These are phyloP conservation scores for Salvia splendens DNA, from an alignment of 257 asterid genomes.

Conservation along the genomic window DNA sequence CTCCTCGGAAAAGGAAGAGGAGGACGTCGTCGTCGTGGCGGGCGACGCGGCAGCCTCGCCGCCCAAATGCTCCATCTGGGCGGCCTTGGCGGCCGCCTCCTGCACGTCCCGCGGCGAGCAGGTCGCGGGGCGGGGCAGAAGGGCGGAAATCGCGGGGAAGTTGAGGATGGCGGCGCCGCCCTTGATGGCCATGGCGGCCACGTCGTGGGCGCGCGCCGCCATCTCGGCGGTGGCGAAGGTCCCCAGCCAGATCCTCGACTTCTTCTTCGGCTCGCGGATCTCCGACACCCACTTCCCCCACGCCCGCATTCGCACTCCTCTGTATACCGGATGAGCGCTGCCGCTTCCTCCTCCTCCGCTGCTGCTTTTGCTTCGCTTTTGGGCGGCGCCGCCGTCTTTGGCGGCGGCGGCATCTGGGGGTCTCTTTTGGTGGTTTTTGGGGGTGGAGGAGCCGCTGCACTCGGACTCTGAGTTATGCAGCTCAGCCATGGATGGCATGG, in stretches of 20 bases:
- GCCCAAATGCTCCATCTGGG: slow-evolving; percentile 54
- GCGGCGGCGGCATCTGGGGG: background rate
- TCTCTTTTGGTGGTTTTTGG: slow-evolving; percentile 38
- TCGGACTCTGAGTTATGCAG: slow-evolving; percentile 36
- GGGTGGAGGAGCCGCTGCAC: slow-evolving; percentile 24
- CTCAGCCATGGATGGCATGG: slow-evolving; percentile 39
- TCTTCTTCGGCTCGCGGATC: slow-evolving; percentile 76
- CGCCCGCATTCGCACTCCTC: slow-evolving; percentile 77
- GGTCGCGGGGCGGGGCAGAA: slow-evolving; percentile 65
- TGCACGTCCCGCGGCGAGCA: slow-evolving; percentile 80
- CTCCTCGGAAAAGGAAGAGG: slow-evolving; percentile 27
- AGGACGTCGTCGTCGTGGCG: background rate
- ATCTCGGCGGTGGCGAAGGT: slow-evolving; percentile 72
- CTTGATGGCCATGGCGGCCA: slow-evolving; percentile 71
- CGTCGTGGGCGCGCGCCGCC: slow-evolving; percentile 94
- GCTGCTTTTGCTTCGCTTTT: background rate
- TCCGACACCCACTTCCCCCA: slow-evolving; percentile 95
- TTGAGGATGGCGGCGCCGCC: slow-evolving; percentile 66
- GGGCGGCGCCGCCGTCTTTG: background rate
- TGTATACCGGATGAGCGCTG: slow-evolving; percentile 46
- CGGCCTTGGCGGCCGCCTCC: slow-evolving; percentile 74
- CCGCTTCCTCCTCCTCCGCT: background rate
- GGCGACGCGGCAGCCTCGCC: background rate
- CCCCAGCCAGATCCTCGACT: slow-evolving; percentile 86
- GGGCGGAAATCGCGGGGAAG: slow-evolving; percentile 58